Evolutionary conservation across 495 filamentous ascomycete genomes (phyloP), one percentile per base, ranked within the genome.

Genomic region (Stereocaulon alpinum): DNA sequence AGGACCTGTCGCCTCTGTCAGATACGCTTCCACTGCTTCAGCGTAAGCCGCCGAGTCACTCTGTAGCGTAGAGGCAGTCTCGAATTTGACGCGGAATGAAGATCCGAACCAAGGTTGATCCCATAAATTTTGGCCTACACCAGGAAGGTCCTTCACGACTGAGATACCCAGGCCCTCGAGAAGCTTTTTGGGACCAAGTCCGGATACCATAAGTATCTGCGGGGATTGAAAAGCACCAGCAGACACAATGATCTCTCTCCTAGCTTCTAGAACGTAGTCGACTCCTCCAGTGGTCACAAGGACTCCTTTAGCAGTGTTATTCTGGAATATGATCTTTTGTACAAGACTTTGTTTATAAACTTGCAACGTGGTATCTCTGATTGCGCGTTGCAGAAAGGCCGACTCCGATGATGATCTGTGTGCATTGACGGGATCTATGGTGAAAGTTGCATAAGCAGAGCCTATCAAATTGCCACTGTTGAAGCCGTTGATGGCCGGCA

Each of bases 141-240:
- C 78, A 0, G 75, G 70, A 1, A 76, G 64, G 41, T 78, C 72
- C 58, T 20, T 51, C 6, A 68, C 55, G 18, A 65, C 47, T 6
- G 68, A 63, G 20, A 79, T 76, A 24, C 63, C 63, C 17, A 68
- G 60, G 22, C 64, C 24, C 47, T 71, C 49, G 2, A 79, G 60
- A 4, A 63, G 67, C 4, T 53, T 60, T 32, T 55, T 58, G 0
- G 76, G 76, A 12, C 83, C 83, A 48, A 87, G 67, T 12, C 85
- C 83, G 0, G 85, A 87, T 0, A 82, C 73, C 63, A 87, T 82
- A 11, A 86, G 72, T 2, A 87, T 66, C 1, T 71, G 66, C 6
- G 85, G 81, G 0, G 83, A 77, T 15, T 77, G 74, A 20, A 78
- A 70, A 11, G 77, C 64, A 10, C 85, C 85, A n/a, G 77, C 78